Evolutionary conservation across 495 filamentous ascomycete species (phyloP).

Genomic region (Parmelia sp.): DNA sequence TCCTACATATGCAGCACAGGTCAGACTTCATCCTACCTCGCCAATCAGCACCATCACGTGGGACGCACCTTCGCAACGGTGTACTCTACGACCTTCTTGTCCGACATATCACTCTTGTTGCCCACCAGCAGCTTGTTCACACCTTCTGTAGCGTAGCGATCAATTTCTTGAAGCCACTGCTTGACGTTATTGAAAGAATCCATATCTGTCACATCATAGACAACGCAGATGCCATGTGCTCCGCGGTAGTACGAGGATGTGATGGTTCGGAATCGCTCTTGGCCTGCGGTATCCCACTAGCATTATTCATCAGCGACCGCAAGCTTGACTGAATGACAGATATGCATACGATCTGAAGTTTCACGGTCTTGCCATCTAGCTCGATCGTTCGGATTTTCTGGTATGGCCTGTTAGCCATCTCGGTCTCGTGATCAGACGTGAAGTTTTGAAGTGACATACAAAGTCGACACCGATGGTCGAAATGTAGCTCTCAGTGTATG

Average conservation of each 20-base stretch:
- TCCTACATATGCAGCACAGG: constrained; percentile 53
- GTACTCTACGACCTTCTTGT: constrained; percentile 99
- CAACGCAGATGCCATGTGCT: constrained; percentile 97
- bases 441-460: constrained; percentile 50
- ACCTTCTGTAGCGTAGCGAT: constrained; percentile 96
- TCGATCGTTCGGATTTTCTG: constrained; percentile 99
- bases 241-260: constrained; percentile 99
- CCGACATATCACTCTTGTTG: constrained; percentile 99
- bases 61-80: constrained; percentile 88
- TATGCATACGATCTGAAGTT: constrained; percentile 88
- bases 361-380: constrained; percentile 98
- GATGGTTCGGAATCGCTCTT: constrained; percentile 99
- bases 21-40: background rate
- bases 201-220: constrained; percentile 99
- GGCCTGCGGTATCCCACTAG: constrained; percentile 97
- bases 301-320: constrained; percentile 5
- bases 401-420: constrained; percentile 26
- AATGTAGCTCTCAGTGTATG: constrained; percentile 99
- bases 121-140: constrained; percentile 98
- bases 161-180: constrained; percentile 99
- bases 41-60: constrained; percentile 9
- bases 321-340: background rate
- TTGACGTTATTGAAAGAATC: constrained; percentile 99
- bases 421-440: background rate
- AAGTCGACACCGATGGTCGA: constrained; percentile 99